These are phyloP conservation scores for Salmacisia buchloeana DNA, from an alignment of 1,284 basidiomycete genomes.

Conservation along the genomic window DNA sequence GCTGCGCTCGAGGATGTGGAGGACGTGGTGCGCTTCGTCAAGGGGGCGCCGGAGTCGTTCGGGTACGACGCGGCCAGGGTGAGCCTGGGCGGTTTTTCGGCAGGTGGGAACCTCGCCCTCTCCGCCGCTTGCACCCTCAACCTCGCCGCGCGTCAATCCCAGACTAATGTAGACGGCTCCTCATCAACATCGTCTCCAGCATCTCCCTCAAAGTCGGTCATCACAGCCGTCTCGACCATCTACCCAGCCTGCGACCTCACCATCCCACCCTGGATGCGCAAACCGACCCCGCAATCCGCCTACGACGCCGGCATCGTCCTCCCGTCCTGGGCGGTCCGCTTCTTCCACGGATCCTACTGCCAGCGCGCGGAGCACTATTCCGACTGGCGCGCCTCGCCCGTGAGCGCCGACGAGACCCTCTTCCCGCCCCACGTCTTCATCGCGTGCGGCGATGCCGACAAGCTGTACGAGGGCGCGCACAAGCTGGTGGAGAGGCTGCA, in stretches of 20 bases:
- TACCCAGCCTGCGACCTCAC: constrained; percentile 34
- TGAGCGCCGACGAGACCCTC: constrained; percentile 16
- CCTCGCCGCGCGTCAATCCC: constrained; percentile 26
- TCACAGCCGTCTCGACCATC: constrained; percentile 17
- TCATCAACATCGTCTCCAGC: background rate
- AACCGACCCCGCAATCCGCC: background rate
- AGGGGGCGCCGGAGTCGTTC: background rate
- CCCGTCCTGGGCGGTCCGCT: constrained; percentile 23
- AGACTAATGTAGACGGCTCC: background rate
- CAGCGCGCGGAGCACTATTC: background rate
- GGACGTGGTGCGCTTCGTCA: constrained; percentile 16
- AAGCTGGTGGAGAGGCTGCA: constrained; percentile 28
- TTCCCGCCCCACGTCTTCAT: constrained; percentile 30
- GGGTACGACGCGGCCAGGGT: constrained; percentile 15
- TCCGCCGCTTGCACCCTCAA: constrained; percentile 14
- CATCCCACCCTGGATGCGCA: constrained; percentile 9
- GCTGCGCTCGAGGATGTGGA: constrained; percentile 27
- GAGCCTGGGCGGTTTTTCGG: constrained; percentile 39
- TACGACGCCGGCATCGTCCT: constrained; percentile 19
- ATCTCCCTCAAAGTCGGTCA: background rate
- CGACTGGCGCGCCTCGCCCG: constrained; percentile 27
- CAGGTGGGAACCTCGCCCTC: constrained; percentile 40
- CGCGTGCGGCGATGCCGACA: constrained; percentile 32
- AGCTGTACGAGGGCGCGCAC: constrained; percentile 30
- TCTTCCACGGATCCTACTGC: constrained; percentile 17